A percentile compares a stretch with the other conserved stretches of the same genome.
Conservation (phyloP, 192 early-diverging fungal genomes). For the Coemansia sp. region DNA sequence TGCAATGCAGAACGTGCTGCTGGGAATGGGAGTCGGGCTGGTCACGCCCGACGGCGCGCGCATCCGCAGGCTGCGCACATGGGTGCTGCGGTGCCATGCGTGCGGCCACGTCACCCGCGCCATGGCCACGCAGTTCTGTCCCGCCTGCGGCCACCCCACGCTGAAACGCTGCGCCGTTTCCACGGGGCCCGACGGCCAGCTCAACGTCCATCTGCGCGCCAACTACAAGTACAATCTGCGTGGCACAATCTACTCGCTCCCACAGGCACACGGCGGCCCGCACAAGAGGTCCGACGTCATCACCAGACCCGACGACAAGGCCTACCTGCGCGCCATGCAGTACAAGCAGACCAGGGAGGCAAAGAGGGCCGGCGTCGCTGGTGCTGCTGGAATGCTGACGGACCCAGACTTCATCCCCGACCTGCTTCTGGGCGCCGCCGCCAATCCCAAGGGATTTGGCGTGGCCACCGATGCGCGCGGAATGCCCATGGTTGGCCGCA, state of each 20-base stretch:
- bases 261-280: constrained; percentile 77
- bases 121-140: constrained; percentile 92
- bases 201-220: constrained; percentile 82
- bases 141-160: constrained; percentile 85
- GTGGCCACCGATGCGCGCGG: constrained; percentile 66
- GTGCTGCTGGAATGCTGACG: constrained; percentile 31
- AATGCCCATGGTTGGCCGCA: constrained; percentile 64
- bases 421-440: constrained; percentile 35
- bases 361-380: constrained; percentile 24
- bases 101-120: constrained; percentile 84
- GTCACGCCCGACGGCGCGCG: constrained; percentile 80
- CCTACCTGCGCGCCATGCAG: constrained; percentile 60
- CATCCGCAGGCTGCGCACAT: constrained; percentile 78
- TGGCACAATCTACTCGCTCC: constrained; percentile 88
- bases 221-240: constrained; percentile 89
- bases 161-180: constrained; percentile 80
- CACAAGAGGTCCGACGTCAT: constrained; percentile 71
- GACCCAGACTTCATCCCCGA: constrained; percentile 47
- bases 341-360: constrained; percentile 34
- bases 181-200: constrained; percentile 76
- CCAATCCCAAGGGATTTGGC: constrained; percentile 49
- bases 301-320: constrained; percentile 88
- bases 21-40: constrained; percentile 89
- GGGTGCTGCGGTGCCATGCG: constrained; percentile 91
- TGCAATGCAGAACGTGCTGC: constrained; percentile 95